A percentile compares a stretch with the other conserved stretches of the same genome.
Conservation (phyloP, 169 alveolate genomes). For the Cryptosporidium parvum region DNA sequence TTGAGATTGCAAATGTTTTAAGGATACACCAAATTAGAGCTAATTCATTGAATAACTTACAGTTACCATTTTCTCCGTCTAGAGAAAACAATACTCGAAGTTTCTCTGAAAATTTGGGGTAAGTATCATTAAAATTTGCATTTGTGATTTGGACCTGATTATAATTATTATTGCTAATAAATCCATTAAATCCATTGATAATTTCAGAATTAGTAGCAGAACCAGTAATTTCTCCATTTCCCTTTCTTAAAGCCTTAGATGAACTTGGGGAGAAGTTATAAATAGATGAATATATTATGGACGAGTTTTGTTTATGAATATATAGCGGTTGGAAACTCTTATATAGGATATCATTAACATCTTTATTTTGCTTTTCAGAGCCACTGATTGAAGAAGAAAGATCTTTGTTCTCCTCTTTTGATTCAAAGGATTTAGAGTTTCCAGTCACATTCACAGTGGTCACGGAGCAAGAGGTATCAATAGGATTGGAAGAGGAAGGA, state of each 20-base stretch:
- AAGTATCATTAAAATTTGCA: background rate
- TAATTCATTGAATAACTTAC: conserved; percentile 24
- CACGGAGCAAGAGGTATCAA: background rate
- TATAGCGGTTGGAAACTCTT: background rate
- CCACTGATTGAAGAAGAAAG: background rate
- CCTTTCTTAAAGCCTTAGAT: background rate
- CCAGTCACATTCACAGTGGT: background rate
- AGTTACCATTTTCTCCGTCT: conserved; percentile 4
- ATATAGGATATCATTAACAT: background rate
- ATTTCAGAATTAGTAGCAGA: background rate
- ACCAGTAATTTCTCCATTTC: background rate
- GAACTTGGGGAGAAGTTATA: conserved; percentile 14
- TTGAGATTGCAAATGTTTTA: conserved; percentile 59
- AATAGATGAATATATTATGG: background rate
- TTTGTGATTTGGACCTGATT: background rate
- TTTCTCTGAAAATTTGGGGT: background rate
- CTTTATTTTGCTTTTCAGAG: background rate
- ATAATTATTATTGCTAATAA: background rate
- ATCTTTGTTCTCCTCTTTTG: background rate
- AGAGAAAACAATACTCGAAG: conserved; percentile 13
- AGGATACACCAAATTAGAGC: conserved; percentile 72
- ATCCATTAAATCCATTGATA: background rate
- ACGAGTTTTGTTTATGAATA: background rate
- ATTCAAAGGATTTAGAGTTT: too few species aligned
- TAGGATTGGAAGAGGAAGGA: background rate